Percentiles rank a stretch among this genome's conserved stretches.
phyloP scores from a whole-genome alignment of 176 grass and related monocot genomes.

The Oryza rufipogon region DNA sequence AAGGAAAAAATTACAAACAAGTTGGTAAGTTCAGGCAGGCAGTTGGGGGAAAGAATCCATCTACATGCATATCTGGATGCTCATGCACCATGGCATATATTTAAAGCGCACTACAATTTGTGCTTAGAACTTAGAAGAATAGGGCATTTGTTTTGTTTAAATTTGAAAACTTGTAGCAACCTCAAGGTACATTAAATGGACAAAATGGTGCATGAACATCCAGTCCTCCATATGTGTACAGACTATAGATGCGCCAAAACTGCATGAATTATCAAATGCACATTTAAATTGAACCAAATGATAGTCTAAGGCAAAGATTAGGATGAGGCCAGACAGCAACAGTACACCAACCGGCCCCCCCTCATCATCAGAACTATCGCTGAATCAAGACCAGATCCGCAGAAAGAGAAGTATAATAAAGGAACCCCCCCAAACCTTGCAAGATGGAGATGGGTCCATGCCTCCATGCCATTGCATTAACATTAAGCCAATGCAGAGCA shows the following conservation, averaged over 20 bases:
- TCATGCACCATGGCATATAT: neutral
- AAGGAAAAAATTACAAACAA: neutral
- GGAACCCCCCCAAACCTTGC: neutral
- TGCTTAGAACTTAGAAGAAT: neutral
- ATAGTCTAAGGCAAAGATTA: neutral
- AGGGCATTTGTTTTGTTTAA: neutral
- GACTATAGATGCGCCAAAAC: neutral
- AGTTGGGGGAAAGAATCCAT: neutral
- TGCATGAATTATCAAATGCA: neutral
- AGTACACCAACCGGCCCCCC: neutral
- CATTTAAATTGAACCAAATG: neutral
- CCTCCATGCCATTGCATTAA: neutral
- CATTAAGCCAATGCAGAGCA: neutral
- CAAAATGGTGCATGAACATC: neutral
- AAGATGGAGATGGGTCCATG: constrained; percentile 15
- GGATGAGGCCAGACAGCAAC: constrained; percentile 22
- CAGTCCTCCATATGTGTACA: neutral
- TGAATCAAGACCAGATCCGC: neutral
- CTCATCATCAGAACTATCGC: neutral
- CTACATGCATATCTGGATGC: neutral
- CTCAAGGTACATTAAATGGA: neutral
- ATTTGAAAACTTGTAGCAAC: neutral
- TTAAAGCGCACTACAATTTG: neutral
- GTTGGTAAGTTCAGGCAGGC: neutral
- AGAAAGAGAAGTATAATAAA: neutral